Evolutionary conservation across 2,329 filamentous ascomycete species (phyloP).

Genomic region (Clonostachys rhizophaga): DNA sequence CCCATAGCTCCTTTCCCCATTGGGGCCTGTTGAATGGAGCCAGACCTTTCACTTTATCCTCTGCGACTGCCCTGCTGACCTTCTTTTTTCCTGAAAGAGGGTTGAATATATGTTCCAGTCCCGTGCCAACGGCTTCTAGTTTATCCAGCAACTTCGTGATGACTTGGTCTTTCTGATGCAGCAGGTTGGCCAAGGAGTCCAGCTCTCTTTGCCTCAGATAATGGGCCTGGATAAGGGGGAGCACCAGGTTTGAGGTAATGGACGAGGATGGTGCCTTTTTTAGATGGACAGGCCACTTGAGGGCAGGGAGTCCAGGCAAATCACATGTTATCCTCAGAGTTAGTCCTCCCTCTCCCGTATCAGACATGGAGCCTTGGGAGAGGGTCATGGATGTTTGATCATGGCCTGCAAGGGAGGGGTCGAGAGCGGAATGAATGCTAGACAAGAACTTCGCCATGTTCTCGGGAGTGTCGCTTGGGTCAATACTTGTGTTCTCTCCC

Average conservation of each 20-base stretch:
- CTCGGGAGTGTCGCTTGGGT: conserved; percentile 63
- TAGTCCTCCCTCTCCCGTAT: conserved; percentile 33
- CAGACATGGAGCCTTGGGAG: conserved; percentile 19
- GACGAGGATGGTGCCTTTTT: conserved; percentile 32
- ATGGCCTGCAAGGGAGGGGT: conserved; percentile 36
- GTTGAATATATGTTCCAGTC: conserved; percentile 50
- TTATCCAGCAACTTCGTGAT: conserved; percentile 48
- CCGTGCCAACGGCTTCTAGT: conserved; percentile 43
- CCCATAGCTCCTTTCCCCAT: conserved; percentile 26
- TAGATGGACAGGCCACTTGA: conserved; percentile 63
- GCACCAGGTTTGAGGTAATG: conserved; percentile 41
- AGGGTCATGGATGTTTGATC: conserved; percentile 39
- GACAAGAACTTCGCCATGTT: conserved; percentile 65
- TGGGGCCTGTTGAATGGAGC: conserved; percentile 36
- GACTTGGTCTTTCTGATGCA: conserved; percentile 47
- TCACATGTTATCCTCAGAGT: conserved; percentile 51
- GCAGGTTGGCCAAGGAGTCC: conserved; percentile 31
- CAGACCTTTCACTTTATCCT: conserved; percentile 45
- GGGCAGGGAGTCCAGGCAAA: conserved; percentile 58
- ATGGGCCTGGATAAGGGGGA: conserved; percentile 45
- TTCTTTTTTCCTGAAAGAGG: conserved; percentile 42
- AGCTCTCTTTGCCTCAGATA: conserved; percentile 31
- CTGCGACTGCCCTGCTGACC: conserved; percentile 34
- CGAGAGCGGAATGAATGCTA: conserved; percentile 51
- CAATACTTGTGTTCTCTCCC: conserved; percentile 63